Base-by-base conservation (phyloP, 164 flowering plant genomes). In the Umbellularia californica region DNA sequence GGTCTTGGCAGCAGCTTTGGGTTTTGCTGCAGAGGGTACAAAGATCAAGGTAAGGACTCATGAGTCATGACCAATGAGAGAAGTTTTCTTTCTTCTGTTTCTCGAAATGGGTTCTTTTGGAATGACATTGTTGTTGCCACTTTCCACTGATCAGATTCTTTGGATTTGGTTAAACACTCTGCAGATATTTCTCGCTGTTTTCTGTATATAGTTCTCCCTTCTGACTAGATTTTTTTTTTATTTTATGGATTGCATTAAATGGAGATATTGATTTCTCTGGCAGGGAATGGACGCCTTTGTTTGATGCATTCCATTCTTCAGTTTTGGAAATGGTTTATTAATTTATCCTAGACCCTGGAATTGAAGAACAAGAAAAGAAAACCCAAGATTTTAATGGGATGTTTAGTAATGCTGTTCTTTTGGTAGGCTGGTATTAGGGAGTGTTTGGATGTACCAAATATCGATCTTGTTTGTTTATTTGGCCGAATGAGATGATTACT, bases 21-120 rank as follows among this genome's bases (percentile, higher is more conserved):
- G 90, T 71, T 91, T 93, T 81, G 94, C 83, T 83, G 98, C 98
- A 24, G 97, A 93, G 74, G 97, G 85, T 30, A 90, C 83, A 24
- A 84, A 88, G 80, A 86, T 90, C 71, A 93, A 90, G 91, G 98
- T 93, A 74, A 52, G 14, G 58, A 52, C 58, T 52, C 17, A 52
- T 52, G 17, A 33, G 30, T 27, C 13, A 0, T 30, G 33, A 30
- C 33, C 33, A 15, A 15, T 52, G 7, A 27, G 14, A 27, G 14
- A 65, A 65, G 35, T 15, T 25, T 23, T 33, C 17, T 25, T 27
- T 9, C 35, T 65, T 28, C 68, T 3, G 14, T 65, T 65, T 65
- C 35, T 11, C 28, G 6, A 65, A 27, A 65, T 65, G 68, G 35
- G 19, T 65, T 25, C 27, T 65, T 65, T 14, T 65, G 3, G 19